Evolutionary conservation across 345 rosid genomes (phyloP).

Genomic region (Sisymbrium altissimum): DNA sequence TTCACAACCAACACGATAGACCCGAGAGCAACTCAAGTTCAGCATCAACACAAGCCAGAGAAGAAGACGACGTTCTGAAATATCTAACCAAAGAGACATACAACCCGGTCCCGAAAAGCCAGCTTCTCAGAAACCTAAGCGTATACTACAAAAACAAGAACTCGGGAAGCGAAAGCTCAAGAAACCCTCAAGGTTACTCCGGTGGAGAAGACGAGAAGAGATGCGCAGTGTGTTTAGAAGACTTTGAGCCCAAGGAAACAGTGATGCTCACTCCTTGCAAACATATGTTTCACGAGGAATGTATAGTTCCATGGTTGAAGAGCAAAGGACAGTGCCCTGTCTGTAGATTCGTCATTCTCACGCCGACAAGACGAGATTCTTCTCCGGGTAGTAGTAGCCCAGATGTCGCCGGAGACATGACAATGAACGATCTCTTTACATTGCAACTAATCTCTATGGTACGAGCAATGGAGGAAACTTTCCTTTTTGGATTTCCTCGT

Average conservation of each 20-base stretch:
- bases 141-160: slow-evolving; percentile 51
- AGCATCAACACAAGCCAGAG: slow-evolving; percentile 24
- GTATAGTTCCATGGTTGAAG: slow-evolving; percentile 75
- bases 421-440: slow-evolving; percentile 26
- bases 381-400: background rate
- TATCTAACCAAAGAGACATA: slow-evolving; percentile 58
- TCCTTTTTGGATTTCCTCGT: slow-evolving; percentile 26
- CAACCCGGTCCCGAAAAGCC: slow-evolving; percentile 48
- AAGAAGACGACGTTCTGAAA: slow-evolving; percentile 39
- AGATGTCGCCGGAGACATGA: background rate
- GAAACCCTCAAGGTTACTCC: background rate
- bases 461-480: slow-evolving; percentile 48
- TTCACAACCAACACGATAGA: slow-evolving; percentile 15
- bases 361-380: slow-evolving; percentile 13
- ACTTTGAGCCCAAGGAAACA: slow-evolving; percentile 59
- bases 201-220: slow-evolving; percentile 53
- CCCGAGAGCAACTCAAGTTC: slow-evolving; percentile 12
- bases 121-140: slow-evolving; percentile 41
- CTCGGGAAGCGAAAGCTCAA: background rate
- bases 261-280: slow-evolving; percentile 76
- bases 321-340: slow-evolving; percentile 69
- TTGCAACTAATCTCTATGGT: slow-evolving; percentile 41
- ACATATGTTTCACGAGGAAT: slow-evolving; percentile 86
- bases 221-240: slow-evolving; percentile 78
- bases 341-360: slow-evolving; percentile 52